Conservation (phyloP, 345 rosid genomes). For the Schrenkiella parvula region DNA sequence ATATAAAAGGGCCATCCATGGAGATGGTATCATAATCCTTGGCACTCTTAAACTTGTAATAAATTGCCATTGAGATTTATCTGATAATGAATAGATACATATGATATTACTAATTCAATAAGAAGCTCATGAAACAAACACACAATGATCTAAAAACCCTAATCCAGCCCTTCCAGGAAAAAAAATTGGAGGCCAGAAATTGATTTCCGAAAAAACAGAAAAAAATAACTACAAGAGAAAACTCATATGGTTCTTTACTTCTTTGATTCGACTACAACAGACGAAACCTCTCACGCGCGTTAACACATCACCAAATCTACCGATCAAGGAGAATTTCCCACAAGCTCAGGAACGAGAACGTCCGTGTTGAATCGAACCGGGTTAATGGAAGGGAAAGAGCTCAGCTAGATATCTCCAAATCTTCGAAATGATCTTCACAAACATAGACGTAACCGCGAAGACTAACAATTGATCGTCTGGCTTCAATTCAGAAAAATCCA, state of each 20-base stretch:
- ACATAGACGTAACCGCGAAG: background rate
- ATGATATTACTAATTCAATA: constrained; percentile 6
- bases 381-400: background rate
- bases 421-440: constrained; percentile 3
- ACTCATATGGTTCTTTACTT: constrained; percentile 25
- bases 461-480: background rate
- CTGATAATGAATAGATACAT: constrained; percentile 29
- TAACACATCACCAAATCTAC: background rate
- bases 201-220: background rate
- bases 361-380: background rate
- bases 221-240: constrained; percentile 14
- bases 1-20: constrained; percentile 94
- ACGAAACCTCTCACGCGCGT: constrained; percentile 11
- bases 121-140: constrained; percentile 4
- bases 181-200: background rate
- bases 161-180: background rate
- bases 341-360: background rate
- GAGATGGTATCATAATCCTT: constrained; percentile 86
- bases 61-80: constrained; percentile 72
- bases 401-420: background rate
- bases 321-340: background rate
- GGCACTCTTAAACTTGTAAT: constrained; percentile 99
- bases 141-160: constrained; percentile 1
- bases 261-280: constrained; percentile 11
- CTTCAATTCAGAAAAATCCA: constrained; percentile 10